phyloP scores from a whole-genome alignment of 2,329 filamentous ascomycete species.

The Fusarium dimerum region DNA sequence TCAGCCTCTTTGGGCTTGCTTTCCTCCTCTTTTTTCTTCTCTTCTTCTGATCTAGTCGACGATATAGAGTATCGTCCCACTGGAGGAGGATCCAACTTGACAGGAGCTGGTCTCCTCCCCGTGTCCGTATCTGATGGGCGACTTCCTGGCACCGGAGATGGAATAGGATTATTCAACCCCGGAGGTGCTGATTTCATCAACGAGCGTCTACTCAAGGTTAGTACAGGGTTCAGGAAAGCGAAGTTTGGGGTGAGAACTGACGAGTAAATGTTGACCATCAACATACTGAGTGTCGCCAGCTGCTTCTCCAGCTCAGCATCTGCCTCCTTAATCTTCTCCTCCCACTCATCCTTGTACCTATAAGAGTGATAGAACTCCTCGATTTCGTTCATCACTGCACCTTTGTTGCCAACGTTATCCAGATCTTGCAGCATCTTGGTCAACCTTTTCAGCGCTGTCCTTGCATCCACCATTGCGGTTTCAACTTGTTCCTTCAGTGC shows the following conservation, averaged over 20 bases:
- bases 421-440: constrained; percentile 33
- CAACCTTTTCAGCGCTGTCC: constrained; percentile 29
- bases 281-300: constrained; percentile 26
- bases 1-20: background rate
- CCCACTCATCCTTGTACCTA: constrained; percentile 34
- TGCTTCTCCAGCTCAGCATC: constrained; percentile 33
- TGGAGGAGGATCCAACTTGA: constrained; percentile 15
- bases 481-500: constrained; percentile 33
- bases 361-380: constrained; percentile 37
- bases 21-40: background rate
- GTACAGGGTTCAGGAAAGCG: background rate
- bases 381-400: constrained; percentile 21
- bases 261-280: constrained; percentile 38
- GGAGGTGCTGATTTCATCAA: constrained; percentile 31
- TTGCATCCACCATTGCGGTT: constrained; percentile 27
- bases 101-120: constrained; percentile 3
- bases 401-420: constrained; percentile 23
- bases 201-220: constrained; percentile 25
- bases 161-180: constrained; percentile 12
- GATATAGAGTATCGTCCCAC: constrained; percentile 7
- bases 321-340: constrained; percentile 33
- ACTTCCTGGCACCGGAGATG: constrained; percentile 13
- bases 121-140: background rate
- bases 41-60: background rate
- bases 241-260: constrained; percentile 12